phyloP scores from a whole-genome alignment of 2,329 filamentous ascomycete genomes.

The Xylaria sp. region DNA sequence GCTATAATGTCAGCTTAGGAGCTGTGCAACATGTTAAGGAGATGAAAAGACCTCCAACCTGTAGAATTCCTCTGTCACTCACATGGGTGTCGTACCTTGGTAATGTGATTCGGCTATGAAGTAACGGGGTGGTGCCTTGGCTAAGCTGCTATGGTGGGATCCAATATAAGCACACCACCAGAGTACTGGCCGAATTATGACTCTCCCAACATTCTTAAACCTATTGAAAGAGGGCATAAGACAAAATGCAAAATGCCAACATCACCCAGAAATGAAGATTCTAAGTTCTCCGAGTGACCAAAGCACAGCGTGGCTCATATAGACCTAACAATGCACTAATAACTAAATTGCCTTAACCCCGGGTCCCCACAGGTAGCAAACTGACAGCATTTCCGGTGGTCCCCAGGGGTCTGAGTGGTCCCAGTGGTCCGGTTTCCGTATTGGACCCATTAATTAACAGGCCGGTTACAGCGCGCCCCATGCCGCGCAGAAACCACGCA shows the following conservation, averaged over 20 bases:
- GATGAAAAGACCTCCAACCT: neutral
- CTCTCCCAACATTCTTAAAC: neutral
- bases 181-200: neutral
- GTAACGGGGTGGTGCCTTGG: neutral
- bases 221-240: neutral
- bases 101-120: neutral
- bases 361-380: neutral
- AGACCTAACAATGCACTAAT: no score
- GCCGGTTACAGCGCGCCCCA: neutral
- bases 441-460: neutral
- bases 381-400: neutral
- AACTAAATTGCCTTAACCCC: neutral
- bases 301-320: no score
- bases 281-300: neutral
- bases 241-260: neutral
- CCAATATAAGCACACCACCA: neutral
- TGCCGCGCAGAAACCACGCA: neutral
- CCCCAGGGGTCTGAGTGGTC: neutral
- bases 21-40: neutral
- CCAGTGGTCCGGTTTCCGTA: slow-evolving; percentile 9
- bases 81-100: neutral
- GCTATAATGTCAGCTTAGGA: neutral
- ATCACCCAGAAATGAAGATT: neutral
- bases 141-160: neutral
- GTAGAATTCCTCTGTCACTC: neutral